These are phyloP conservation scores for Rhododendron henanense DNA, from an alignment of 148 eudicot genomes.

Conservation along the genomic window DNA sequence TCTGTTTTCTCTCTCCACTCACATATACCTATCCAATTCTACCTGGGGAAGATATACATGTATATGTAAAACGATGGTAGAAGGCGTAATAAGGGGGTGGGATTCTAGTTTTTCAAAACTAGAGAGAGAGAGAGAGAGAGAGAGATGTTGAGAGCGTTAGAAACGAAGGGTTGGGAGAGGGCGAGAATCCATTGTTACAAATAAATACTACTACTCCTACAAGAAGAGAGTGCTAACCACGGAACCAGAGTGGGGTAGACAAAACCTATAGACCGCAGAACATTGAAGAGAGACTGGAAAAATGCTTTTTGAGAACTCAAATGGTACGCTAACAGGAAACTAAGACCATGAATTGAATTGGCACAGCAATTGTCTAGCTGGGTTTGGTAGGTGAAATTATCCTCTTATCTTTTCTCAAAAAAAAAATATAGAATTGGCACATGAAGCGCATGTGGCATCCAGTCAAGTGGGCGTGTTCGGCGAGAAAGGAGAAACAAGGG, in stretches of 20 bases:
- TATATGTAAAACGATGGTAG: neutral
- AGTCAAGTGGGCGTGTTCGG: too few species aligned
- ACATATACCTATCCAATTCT: neutral
- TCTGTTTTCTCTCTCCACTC: neutral
- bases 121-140: neutral
- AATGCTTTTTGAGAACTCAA: too few species aligned
- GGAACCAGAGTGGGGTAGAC: neutral
- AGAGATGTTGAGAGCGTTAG: neutral
- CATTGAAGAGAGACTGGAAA: too few species aligned
- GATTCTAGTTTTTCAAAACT: neutral
- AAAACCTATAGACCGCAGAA: neutral
- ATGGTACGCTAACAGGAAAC: too few species aligned
- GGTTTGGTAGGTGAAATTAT: too few species aligned
- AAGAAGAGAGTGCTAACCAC: neutral
- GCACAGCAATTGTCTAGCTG: too few species aligned
- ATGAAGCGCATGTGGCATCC: too few species aligned
- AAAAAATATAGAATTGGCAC: too few species aligned
- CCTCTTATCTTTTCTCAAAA: too few species aligned
- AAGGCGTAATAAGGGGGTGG: neutral
- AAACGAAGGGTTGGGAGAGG: neutral
- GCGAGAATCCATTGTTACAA: neutral
- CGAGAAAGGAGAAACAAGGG: too few species aligned
- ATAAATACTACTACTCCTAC: neutral
- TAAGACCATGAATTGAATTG: too few species aligned
- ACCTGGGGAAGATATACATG: neutral